These are phyloP conservation scores for Monilinia polystroma DNA, from an alignment of 2,329 filamentous ascomycete species.

Conservation along the genomic window DNA sequence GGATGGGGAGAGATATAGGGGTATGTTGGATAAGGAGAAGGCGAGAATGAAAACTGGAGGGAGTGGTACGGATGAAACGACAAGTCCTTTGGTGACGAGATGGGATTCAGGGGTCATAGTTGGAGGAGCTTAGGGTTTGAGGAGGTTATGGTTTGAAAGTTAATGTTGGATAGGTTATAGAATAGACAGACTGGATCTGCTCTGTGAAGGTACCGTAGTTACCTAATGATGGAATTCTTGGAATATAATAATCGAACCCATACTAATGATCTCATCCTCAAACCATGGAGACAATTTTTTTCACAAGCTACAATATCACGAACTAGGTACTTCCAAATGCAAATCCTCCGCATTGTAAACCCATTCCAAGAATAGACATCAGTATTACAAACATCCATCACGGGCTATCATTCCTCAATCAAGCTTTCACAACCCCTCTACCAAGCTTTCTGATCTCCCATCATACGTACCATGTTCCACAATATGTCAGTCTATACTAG, in stretches of 20 bases:
- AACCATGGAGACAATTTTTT: too few relatives aligned
- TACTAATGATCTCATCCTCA: too few relatives aligned
- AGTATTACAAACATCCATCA: not conserved
- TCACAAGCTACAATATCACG: too few relatives aligned
- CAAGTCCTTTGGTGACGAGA: slow-evolving; percentile 30
- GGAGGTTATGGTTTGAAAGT: not conserved
- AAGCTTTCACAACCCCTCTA: slow-evolving; percentile 14
- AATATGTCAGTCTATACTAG: not conserved
- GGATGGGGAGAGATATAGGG: slow-evolving; percentile 35
- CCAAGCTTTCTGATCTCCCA: slow-evolving; percentile 10
- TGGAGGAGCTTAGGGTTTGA: not conserved
- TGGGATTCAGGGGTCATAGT: slow-evolving; percentile 34
- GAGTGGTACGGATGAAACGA: slow-evolving; percentile 25
- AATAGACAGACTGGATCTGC: not conserved
- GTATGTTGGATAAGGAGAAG: slow-evolving; percentile 27
- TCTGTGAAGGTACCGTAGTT: not conserved
- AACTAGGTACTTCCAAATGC: too few relatives aligned
- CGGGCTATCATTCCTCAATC: not conserved
- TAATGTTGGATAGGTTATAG: not conserved
- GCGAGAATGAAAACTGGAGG: not conserved
- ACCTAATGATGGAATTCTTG: not conserved
- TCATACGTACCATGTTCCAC: not conserved
- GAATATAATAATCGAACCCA: not conserved
- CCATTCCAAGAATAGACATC: not conserved
- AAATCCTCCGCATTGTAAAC: not conserved